A percentile compares a stretch with the other conserved stretches of the same genome.
Conservation (phyloP, 2,329 filamentous ascomycete species). For the Penicillium sp. region DNA sequence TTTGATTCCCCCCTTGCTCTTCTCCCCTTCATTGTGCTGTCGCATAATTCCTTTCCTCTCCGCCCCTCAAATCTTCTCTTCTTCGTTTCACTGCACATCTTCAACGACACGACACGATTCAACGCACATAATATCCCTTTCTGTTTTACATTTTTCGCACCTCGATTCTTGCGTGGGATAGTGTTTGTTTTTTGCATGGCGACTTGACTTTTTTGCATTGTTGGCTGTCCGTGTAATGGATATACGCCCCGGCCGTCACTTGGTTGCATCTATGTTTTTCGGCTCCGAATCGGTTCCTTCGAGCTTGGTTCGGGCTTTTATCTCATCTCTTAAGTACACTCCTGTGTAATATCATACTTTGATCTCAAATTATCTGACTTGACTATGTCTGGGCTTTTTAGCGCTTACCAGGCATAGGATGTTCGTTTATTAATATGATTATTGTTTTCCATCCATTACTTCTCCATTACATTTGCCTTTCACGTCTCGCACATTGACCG, state of each 20-base stretch:
- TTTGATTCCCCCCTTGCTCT: conserved; percentile 4
- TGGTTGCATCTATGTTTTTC: neutral
- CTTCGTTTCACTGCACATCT: neutral
- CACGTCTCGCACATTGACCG: no score
- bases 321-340: neutral
- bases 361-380: neutral
- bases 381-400: neutral
- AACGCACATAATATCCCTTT: conserved; percentile 1
- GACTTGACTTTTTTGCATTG: conserved; percentile 1
- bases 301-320: neutral
- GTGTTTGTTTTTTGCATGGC: conserved; percentile 4
- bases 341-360: neutral
- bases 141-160: neutral
- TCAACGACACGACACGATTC: neutral
- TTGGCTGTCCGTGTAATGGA: neutral
- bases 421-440: neutral
- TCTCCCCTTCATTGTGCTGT: conserved; percentile 2
- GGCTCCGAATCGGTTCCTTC: neutral
- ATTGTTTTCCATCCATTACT: no score
- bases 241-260: neutral
- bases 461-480: no score
- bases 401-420: neutral
- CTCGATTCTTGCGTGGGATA: neutral
- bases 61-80: neutral
- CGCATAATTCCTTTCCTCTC: conserved; percentile 1